Conservation (phyloP, 2,329 filamentous ascomycete species). For the Pyrenophora seminiperda region DNA sequence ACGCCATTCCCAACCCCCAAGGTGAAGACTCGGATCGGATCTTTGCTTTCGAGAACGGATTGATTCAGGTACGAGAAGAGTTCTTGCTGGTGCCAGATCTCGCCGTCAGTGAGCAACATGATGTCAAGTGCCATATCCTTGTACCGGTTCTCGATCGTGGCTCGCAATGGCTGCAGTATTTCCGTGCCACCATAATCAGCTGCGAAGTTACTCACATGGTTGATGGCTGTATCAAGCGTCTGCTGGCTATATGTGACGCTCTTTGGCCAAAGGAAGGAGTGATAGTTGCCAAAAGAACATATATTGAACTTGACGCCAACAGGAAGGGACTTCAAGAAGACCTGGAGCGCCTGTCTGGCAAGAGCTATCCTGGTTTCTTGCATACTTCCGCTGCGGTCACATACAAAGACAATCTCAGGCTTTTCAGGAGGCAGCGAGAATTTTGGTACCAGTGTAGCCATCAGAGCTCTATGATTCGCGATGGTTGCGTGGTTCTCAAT, state of each 20-base stretch:
- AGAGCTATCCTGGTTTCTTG: constrained; percentile 56
- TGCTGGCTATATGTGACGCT: constrained; percentile 55
- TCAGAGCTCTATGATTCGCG: constrained; percentile 66
- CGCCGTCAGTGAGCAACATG: constrained; percentile 62
- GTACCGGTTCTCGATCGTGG: constrained; percentile 54
- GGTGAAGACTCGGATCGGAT: constrained; percentile 60
- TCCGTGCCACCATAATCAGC: constrained; percentile 62
- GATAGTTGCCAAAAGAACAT: constrained; percentile 64
- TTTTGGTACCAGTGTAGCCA: constrained; percentile 72
- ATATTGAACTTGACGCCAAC: constrained; percentile 71
- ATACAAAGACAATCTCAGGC: constrained; percentile 73
- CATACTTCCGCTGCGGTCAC: constrained; percentile 75
- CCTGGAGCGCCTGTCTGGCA: constrained; percentile 60
- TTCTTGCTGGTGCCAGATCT: constrained; percentile 56
- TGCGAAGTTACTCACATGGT: constrained; percentile 50
- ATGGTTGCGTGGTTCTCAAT: constrained; percentile 69
- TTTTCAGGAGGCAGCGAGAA: constrained; percentile 63
- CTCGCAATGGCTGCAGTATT: constrained; percentile 55
- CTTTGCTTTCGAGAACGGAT: constrained; percentile 48
- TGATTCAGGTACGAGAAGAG: constrained; percentile 58
- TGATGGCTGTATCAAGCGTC: constrained; percentile 52
- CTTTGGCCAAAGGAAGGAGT: constrained; percentile 55
- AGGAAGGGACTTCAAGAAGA: constrained; percentile 70
- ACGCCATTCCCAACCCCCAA: constrained; percentile 61
- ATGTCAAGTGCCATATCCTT: constrained; percentile 57